These are phyloP conservation scores for Chlamydomonas incerta DNA, from an alignment of 139 green algal species.

Conservation along the genomic window DNA sequence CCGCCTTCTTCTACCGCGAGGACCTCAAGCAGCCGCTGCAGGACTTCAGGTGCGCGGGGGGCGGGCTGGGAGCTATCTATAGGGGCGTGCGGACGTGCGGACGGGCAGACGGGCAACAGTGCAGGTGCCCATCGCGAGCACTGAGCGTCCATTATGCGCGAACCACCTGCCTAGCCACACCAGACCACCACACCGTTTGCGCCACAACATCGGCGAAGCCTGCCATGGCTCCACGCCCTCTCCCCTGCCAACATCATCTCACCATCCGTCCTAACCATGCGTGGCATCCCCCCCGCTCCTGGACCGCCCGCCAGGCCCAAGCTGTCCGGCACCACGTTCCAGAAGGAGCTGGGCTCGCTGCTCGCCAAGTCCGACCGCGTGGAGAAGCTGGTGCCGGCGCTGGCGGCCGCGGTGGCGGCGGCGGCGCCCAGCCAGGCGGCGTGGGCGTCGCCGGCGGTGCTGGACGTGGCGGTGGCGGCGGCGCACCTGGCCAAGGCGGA, in stretches of 20 bases:
- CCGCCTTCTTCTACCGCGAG: constrained; percentile 95
- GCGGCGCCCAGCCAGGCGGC: background rate
- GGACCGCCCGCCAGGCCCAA: too few relatives aligned
- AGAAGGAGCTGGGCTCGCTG: constrained; percentile 94
- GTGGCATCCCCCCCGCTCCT: background rate
- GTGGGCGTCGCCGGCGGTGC: constrained; percentile 18
- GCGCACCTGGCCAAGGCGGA: constrained; percentile 86
- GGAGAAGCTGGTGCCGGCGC: constrained; percentile 72
- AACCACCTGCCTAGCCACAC: too few relatives aligned
- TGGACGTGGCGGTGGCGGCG: constrained; percentile 62
- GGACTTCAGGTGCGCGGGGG: constrained; percentile 67
- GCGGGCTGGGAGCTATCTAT: background rate
- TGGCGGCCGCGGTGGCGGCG: constrained; percentile 70
- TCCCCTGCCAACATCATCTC: background rate
- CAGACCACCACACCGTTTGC: too few relatives aligned
- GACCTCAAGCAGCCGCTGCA: constrained; percentile 86
- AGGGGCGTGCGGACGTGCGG: too few relatives aligned
- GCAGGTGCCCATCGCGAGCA: too few relatives aligned
- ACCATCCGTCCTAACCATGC: background rate
- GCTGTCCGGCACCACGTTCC: constrained; percentile 88
- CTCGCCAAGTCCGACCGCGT: constrained; percentile 91
- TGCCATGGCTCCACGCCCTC: too few relatives aligned
- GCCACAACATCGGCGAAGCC: too few relatives aligned
- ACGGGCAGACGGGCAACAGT: background rate
- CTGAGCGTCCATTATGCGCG: too few relatives aligned